Base-by-base conservation (phyloP, 495 filamentous ascomycete species). In the Xylaria flabelliformis region DNA sequence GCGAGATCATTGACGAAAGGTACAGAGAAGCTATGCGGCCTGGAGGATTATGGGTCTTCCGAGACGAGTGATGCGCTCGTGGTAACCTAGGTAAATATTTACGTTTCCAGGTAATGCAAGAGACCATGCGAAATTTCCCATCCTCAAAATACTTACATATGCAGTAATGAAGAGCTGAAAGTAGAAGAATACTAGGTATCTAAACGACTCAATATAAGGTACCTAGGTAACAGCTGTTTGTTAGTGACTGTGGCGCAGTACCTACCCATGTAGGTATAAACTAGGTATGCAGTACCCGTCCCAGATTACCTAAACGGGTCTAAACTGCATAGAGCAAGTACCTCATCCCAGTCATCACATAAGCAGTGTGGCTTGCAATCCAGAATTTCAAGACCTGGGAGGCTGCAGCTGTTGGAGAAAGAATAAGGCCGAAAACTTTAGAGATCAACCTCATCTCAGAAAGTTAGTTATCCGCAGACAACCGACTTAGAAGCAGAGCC, bases 21-120 rank as follows among this genome's bases (percentile, higher is more conserved):
- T 91, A 91, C 80, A 85, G 88, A 67, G 95, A 97, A 75, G 94
- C 96, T 17, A 91, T 92, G 91, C 88, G 92, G 44, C 84, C 86
- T 21, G 89, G 87, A 4, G 93, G 94, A 1, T 82, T 85, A 62
- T 97, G 91, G 91, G 79, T 91, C 7, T 97, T 95, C 80, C 87
- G 89, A 73, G 94, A 97, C 81, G 94, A 97, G 80, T 91, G 81
- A 64, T 24, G 12, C 19, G 65, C 46, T 12, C 26, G 32, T 17
- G 36, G 2, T n/a, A n/a, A n/a, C n/a, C n/a, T n/a, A n/a, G n/a
- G 10, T 56, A 29, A 3, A 4, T 39, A 58, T 29, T 12, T 58
- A 9, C 13, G 4, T 58, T 17, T 15, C 10, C 6, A 61, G 6
- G 12, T 17, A 56, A 29, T 17, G 13, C 4, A 56, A 9, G 17